Evolutionary conservation across 352 stramenopile species (phyloP).

Genomic region (Elongisporangium undulatum): DNA sequence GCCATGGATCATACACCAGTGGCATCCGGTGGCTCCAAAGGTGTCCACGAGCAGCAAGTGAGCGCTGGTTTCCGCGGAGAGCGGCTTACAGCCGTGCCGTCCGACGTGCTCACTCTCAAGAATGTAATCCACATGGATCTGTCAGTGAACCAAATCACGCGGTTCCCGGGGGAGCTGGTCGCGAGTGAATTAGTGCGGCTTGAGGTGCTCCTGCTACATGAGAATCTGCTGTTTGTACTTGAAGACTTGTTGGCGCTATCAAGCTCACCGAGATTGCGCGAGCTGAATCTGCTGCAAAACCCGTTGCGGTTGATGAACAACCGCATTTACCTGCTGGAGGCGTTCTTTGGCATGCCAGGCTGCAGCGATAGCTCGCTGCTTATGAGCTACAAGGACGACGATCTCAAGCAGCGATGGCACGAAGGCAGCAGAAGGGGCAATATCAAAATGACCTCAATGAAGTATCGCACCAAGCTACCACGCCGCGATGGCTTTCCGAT

Average conservation of each 20-base stretch:
- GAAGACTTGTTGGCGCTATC: slow-evolving; percentile 63
- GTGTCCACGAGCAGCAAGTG: slow-evolving; percentile 3
- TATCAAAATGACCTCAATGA: slow-evolving; percentile 7
- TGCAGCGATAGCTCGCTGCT: slow-evolving; percentile 30
- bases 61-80: slow-evolving; percentile 32
- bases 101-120: slow-evolving; percentile 41
- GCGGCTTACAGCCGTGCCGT: slow-evolving; percentile 29
- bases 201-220: slow-evolving; percentile 41
- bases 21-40: background rate
- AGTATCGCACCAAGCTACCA: slow-evolving; percentile 41
- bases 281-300: slow-evolving; percentile 54
- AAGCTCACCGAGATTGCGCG: slow-evolving; percentile 29
- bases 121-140: slow-evolving; percentile 54
- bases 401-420: slow-evolving; percentile 15
- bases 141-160: slow-evolving; percentile 51
- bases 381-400: slow-evolving; percentile 32
- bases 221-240: slow-evolving; percentile 57
- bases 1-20: background rate
- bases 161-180: slow-evolving; percentile 47
- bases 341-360: slow-evolving; percentile 27
- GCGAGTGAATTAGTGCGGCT: slow-evolving; percentile 33
- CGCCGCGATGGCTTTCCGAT: slow-evolving; percentile 51
- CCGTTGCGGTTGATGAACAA: slow-evolving; percentile 58
- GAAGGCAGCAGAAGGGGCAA: background rate
- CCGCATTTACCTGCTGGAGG: slow-evolving; percentile 65